phyloP scores from a whole-genome alignment of 2,329 filamentous ascomycete species.

The Periconia macrospinosa region DNA sequence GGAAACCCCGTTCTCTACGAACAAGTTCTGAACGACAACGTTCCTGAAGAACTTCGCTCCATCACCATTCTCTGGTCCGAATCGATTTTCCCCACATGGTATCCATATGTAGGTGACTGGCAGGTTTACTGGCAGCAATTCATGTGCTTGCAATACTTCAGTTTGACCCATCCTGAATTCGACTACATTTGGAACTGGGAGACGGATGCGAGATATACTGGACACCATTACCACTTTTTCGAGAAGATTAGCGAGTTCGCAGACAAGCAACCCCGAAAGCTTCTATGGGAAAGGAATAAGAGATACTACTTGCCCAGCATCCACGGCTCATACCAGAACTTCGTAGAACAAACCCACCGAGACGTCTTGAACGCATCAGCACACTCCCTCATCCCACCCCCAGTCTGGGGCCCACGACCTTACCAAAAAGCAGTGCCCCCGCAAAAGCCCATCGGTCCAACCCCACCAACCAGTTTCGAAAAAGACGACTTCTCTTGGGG shows the following conservation, averaged over 20 bases:
- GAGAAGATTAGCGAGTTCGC: constrained; percentile 62
- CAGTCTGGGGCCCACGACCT: constrained; percentile 83
- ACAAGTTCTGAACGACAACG: constrained; percentile 60
- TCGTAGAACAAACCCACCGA: constrained; percentile 47
- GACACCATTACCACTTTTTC: constrained; percentile 80
- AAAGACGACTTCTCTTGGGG: constrained; percentile 86
- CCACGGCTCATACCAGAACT: constrained; percentile 54
- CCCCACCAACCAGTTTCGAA: constrained; percentile 71
- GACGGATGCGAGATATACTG: constrained; percentile 76
- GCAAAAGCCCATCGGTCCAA: constrained; percentile 77
- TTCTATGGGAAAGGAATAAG: constrained; percentile 61
- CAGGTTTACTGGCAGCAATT: constrained; percentile 62
- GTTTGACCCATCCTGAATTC: constrained; percentile 74
- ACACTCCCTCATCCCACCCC: constrained; percentile 51
- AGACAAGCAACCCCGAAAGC: constrained; percentile 58
- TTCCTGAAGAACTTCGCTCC: constrained; percentile 70
- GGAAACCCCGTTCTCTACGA: constrained; percentile 62
- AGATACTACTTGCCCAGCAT: constrained; percentile 58
- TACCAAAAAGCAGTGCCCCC: constrained; percentile 57
- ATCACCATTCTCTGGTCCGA: constrained; percentile 78
- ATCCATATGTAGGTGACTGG: constrained; percentile 53
- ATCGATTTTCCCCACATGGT: constrained; percentile 50
- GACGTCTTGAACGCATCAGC: constrained; percentile 44
- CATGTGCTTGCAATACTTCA: constrained; percentile 75
- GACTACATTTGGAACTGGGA: constrained; percentile 86